phyloP scores from a whole-genome alignment of 2,329 filamentous ascomycete species.

The Fusarium zealandicum region DNA sequence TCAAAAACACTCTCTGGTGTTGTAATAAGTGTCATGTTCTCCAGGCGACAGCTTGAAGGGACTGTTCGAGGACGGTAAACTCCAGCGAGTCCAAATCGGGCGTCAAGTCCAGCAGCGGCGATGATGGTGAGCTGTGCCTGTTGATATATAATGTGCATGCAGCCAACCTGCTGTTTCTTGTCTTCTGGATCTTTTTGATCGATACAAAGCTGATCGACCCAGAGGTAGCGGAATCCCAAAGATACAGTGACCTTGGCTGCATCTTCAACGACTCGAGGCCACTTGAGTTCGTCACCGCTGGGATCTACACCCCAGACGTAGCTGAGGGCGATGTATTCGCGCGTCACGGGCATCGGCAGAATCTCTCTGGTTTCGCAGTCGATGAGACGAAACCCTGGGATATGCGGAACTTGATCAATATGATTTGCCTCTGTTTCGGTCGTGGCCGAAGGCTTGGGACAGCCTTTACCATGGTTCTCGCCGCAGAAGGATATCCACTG shows the following conservation, averaged over 20 bases:
- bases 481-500: background rate
- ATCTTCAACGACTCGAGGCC: background rate
- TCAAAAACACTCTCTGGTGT: too few species aligned
- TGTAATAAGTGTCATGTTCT: too few species aligned
- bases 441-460: background rate
- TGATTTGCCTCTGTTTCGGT: background rate
- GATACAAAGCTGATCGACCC: constrained; percentile 1
- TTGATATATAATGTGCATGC: constrained; percentile 6
- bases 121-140: constrained; percentile 10
- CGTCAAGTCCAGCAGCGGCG: background rate
- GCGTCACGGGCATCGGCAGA: background rate
- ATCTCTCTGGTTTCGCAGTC: background rate
- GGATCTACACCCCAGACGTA: background rate
- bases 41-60: too few species aligned
- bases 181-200: background rate
- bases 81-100: too few species aligned
- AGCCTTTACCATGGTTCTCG: background rate
- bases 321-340: background rate
- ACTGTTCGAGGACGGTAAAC: too few species aligned
- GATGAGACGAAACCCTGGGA: background rate
- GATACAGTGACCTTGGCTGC: background rate
- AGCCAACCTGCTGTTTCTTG: background rate
- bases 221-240: background rate
- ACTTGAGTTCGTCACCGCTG: background rate
- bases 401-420: background rate